Conservation (phyloP, 2,329 filamentous ascomycete genomes). For the Cercospora berteroae region DNA sequence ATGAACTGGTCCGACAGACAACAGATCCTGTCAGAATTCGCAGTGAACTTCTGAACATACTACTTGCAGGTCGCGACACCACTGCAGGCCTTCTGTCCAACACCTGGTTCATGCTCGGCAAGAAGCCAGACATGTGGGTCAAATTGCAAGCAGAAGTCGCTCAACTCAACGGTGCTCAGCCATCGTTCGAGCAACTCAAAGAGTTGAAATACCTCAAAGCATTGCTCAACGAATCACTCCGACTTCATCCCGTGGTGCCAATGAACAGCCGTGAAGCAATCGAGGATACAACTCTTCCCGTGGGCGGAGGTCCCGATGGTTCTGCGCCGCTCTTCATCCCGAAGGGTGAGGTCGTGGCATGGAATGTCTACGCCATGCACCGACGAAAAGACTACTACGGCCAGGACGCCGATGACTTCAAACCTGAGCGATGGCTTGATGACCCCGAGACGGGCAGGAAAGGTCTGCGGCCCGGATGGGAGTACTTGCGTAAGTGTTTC, state of each 20-base stretch:
- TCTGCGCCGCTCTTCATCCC: constrained; percentile 61
- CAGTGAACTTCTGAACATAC: constrained; percentile 51
- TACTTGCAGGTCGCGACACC: constrained; percentile 55
- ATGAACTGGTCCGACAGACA: constrained; percentile 49
- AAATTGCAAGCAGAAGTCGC: constrained; percentile 35
- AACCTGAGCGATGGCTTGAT: constrained; percentile 41
- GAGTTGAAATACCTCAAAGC: constrained; percentile 48
- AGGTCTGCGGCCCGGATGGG: constrained; percentile 37
- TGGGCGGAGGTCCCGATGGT: constrained; percentile 56
- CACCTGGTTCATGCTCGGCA: constrained; percentile 41
- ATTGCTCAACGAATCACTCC: constrained; percentile 72
- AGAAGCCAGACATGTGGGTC: constrained; percentile 33
- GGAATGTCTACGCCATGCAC: constrained; percentile 71
- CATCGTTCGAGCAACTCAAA: constrained; percentile 42
- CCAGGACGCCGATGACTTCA: constrained; percentile 44
- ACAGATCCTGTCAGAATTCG: constrained; percentile 49
- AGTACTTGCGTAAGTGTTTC: constrained; percentile 28
- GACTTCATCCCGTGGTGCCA: constrained; percentile 74
- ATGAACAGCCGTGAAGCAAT: constrained; percentile 74
- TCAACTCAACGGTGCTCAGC: constrained; percentile 36
- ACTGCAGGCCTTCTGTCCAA: constrained; percentile 53
- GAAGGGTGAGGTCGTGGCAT: constrained; percentile 64
- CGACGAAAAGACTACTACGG: constrained; percentile 57
- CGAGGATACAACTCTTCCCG: constrained; percentile 70
- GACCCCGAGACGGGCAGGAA: constrained; percentile 32